These are phyloP conservation scores for Epichloe uncinata DNA, from an alignment of 2,329 filamentous ascomycete species.

Conservation along the genomic window DNA sequence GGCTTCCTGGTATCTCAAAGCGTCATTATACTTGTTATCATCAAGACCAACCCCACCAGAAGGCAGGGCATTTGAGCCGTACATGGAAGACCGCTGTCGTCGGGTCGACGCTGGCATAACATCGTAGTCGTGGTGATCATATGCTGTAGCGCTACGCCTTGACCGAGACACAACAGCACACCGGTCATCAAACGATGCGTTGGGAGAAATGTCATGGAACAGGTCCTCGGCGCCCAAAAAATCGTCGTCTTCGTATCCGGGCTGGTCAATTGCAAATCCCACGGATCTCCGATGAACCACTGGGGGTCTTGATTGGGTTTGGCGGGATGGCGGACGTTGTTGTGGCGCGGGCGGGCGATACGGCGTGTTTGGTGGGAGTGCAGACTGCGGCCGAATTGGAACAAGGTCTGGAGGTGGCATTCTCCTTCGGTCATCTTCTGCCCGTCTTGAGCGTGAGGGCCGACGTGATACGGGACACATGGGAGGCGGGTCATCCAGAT, in stretches of 20 bases:
- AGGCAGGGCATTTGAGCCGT: constrained; percentile 21
- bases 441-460: constrained; percentile 28
- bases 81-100: constrained; percentile 28
- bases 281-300: constrained; percentile 17
- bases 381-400: constrained; percentile 22
- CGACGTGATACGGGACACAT: constrained; percentile 24
- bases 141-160: constrained; percentile 22
- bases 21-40: constrained; percentile 25
- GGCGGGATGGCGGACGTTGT: constrained; percentile 12
- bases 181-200: constrained; percentile 20
- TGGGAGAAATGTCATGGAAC: constrained; percentile 27
- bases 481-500: constrained; percentile 25
- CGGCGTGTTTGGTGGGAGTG: constrained; percentile 15
- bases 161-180: constrained; percentile 19
- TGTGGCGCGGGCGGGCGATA: constrained; percentile 17
- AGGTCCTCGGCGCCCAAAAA: constrained; percentile 20
- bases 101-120: constrained; percentile 25
- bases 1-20: constrained; percentile 38
- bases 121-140: constrained; percentile 26
- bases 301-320: constrained; percentile 19
- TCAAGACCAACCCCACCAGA: constrained; percentile 22
- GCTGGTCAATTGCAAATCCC: constrained; percentile 16
- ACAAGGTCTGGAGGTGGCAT: constrained; percentile 35
- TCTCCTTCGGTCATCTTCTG: constrained; percentile 29
- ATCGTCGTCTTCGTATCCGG: constrained; percentile 26